Conservation (phyloP, 768 basidiomycete species). For the Tylopilus rubrobrunneus region DNA sequence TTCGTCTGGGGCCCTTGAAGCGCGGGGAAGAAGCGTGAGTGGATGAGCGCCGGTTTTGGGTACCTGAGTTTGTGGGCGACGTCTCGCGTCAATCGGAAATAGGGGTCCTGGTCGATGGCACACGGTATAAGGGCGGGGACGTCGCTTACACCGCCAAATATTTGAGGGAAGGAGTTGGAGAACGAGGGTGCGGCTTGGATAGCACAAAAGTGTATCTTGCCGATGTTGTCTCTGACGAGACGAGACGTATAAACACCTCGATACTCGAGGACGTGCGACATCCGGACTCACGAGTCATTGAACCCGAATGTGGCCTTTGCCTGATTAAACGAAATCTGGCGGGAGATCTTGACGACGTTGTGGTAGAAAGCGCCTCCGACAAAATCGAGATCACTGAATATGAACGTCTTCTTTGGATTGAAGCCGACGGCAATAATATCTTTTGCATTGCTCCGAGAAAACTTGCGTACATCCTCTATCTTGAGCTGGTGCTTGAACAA, state of each 20-base stretch:
- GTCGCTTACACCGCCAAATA: constrained; percentile 78
- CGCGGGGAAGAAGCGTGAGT: constrained; percentile 97
- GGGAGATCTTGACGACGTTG: constrained; percentile 89
- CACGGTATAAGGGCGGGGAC: constrained; percentile 95
- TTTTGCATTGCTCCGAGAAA: constrained; percentile 81
- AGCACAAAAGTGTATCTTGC: constrained; percentile 94
- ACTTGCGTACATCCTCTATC: constrained; percentile 79
- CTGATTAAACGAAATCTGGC: constrained; percentile 90
- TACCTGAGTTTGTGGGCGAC: constrained; percentile 92
- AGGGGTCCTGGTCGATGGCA: constrained; percentile 96
- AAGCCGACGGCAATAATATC: constrained; percentile 98
- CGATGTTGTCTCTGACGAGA: constrained; percentile 86
- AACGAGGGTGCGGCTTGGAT: constrained; percentile 96
- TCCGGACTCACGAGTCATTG: constrained; percentile 75
- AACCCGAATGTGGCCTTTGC: constrained; percentile 97
- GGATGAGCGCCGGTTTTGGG: constrained; percentile 88
- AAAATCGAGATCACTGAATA: constrained; percentile 89
- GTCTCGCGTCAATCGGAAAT: constrained; percentile 97
- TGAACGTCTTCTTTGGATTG: constrained; percentile 88
- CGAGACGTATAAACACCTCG: neutral
- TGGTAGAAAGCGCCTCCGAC: constrained; percentile 92
- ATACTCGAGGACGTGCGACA: too few species aligned
- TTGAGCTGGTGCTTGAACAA: constrained; percentile 94
- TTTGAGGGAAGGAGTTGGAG: constrained; percentile 97
- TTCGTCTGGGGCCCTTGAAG: constrained; percentile 97